Evolutionary conservation across 2,329 filamentous ascomycete species (phyloP), one percentile per base, ranked within the genome.

Genomic region (Ophiocordyceps camponoti-rufipedis): DNA sequence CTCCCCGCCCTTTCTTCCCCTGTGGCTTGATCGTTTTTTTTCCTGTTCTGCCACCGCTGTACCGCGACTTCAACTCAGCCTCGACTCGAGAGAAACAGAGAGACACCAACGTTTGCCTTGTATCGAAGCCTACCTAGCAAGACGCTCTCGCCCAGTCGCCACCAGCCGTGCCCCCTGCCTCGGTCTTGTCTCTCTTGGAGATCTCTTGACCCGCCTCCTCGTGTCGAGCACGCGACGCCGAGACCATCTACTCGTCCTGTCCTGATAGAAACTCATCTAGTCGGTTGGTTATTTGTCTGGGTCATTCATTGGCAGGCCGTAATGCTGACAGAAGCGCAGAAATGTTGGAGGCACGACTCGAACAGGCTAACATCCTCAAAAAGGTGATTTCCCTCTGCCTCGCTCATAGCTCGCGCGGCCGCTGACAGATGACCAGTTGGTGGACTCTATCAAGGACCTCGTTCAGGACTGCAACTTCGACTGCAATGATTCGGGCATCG

Each of bases 401-500:
- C 35, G 9, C 16, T 39, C 35, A 6, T 16, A 10, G 35, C n/a
- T 7, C 35, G 16, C 10, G 16, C 16, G n/a, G 35, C 35, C 39
- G 12, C 38, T 41, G 43, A 33, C 38, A 18, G 2, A 9, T 23
- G 35, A 23, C 18, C 54, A 94, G 87, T 85, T 96, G 51, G 88
- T 98, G 58, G 93, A 98, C 63, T 86, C 93, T 56, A 95, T 98
- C 80, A 96, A 95, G 69, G 91, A 98, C 59, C 80, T 98, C 44
- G 91, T 98, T 45, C 91, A 96, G 68, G 91, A 98, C 70, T 98
- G 91, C 80, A 98, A 98, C 71, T 98, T 98, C 70, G 91, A 98
- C 75, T 98, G 93, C 82, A 98, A 96, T 82, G 93, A 98, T 74
- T 89, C 86, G 46, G 91, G 91, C 51, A 91, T 98, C 59, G 88